phyloP scores from a whole-genome alignment of 768 basidiomycete genomes.

The Rhodotorula kratochvilovae region DNA sequence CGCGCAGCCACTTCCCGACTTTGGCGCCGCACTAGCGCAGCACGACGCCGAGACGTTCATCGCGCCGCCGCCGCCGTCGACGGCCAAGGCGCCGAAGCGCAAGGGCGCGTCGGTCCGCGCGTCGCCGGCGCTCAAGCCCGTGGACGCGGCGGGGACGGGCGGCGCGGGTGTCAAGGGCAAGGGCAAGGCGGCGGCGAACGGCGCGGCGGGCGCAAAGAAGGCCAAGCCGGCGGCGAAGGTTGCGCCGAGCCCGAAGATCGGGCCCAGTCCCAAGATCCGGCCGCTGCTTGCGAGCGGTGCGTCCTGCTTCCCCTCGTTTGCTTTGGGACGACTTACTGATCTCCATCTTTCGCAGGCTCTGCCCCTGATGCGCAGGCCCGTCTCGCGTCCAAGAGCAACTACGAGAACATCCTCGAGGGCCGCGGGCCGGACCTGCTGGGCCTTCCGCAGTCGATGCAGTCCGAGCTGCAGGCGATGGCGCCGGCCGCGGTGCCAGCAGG shows the following conservation, averaged over 20 bases:
- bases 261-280: conserved; percentile 61
- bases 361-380: conserved; percentile 36
- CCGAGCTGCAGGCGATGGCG: background rate
- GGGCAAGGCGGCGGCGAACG: conserved; percentile 8
- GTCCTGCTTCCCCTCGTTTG: background rate
- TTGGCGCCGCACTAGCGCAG: background rate
- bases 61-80: background rate
- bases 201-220: conserved; percentile 2
- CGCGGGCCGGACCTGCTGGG: conserved; percentile 20
- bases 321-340: too few species aligned
- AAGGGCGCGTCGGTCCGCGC: conserved; percentile 11
- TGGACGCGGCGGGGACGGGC: conserved; percentile 5
- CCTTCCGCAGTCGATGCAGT: conserved; percentile 3
- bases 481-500: background rate
- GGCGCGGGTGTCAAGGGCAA: conserved; percentile 24
- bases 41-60: background rate
- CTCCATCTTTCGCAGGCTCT: conserved; percentile 11
- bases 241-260: conserved; percentile 42
- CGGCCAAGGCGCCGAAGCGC: conserved; percentile 15
- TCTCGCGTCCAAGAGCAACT: conserved; percentile 38
- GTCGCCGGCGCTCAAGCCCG: conserved; percentile 21
- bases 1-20: background rate
- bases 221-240: conserved; percentile 7
- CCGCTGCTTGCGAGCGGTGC: conserved; percentile 65
- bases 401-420: conserved; percentile 39